Percentiles rank a stretch among this genome's conserved stretches.
phyloP scores from a whole-genome alignment of 2,329 filamentous ascomycete genomes.

The Mariannaea sp. region DNA sequence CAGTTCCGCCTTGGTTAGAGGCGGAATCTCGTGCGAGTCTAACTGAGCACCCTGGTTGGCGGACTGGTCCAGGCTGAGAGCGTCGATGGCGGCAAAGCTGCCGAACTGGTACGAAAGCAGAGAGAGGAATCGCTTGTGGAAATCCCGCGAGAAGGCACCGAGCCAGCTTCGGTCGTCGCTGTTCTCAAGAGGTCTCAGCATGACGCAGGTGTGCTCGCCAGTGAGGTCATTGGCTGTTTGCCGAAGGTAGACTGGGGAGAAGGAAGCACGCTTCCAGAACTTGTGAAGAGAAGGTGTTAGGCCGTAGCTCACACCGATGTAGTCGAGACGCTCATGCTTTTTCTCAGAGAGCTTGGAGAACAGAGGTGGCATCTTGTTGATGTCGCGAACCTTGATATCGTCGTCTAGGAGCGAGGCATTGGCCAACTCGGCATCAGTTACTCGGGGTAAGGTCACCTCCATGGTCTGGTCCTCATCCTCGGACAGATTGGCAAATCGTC shows the following conservation, averaged over 20 bases:
- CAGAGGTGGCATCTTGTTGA: constrained; percentile 87
- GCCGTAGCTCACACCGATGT: constrained; percentile 93
- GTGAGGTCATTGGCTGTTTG: constrained; percentile 97
- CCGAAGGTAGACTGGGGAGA: constrained; percentile 88
- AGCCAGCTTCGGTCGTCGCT: constrained; percentile 81
- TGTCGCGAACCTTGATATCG: constrained; percentile 87
- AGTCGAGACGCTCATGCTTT: constrained; percentile 80
- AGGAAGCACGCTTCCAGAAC: constrained; percentile 92
- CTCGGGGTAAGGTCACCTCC: constrained; percentile 72
- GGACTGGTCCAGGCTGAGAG: constrained; percentile 86
- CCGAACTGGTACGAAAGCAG: constrained; percentile 94
- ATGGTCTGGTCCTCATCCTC: constrained; percentile 65
- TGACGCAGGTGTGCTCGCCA: constrained; percentile 96
- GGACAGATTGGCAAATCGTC: constrained; percentile 83
- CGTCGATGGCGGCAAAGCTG: constrained; percentile 75
- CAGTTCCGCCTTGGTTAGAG: constrained; percentile 75
- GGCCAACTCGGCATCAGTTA: constrained; percentile 82
- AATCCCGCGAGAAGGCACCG: constrained; percentile 87
- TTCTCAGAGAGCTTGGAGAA: constrained; percentile 88
- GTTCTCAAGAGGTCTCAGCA: constrained; percentile 79
- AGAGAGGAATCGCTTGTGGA: constrained; percentile 89
- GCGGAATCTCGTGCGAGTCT: constrained; percentile 54
- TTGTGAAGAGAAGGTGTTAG: constrained; percentile 86
- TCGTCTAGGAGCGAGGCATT: constrained; percentile 79
- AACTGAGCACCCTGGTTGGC: constrained; percentile 73